Conservation (phyloP, 2,329 filamentous ascomycete species). For the Pseudocercospora macadamiae region DNA sequence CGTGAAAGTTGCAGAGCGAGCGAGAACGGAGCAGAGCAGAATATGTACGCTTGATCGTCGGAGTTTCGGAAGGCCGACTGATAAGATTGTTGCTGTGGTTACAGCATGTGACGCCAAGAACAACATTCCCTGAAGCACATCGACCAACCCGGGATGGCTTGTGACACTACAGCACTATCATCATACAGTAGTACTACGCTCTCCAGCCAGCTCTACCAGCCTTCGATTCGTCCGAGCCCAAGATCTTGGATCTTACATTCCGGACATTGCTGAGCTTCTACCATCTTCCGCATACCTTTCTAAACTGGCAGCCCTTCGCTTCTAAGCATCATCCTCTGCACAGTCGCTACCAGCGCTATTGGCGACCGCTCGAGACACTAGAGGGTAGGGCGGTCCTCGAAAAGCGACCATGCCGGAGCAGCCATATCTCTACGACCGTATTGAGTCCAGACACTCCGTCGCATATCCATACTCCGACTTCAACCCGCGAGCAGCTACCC, state of each 20-base stretch:
- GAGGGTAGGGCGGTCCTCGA: background rate
- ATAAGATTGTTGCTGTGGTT: constrained; percentile 5
- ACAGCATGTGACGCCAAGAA: background rate
- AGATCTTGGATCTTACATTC: background rate
- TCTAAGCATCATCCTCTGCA: background rate
- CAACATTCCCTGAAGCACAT: background rate
- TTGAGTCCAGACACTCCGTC: constrained; percentile 49
- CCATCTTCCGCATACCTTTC: background rate
- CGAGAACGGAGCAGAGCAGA: background rate
- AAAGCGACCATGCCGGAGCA: constrained; percentile 39
- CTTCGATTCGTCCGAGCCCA: background rate
- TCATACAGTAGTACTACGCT: background rate
- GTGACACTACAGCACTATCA: background rate
- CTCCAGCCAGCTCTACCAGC: background rate
- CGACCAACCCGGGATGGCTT: too few species aligned
- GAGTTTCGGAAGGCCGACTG: background rate
- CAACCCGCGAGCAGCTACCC: constrained; percentile 83
- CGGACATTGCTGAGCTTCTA: background rate
- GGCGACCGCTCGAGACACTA: background rate
- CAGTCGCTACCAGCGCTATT: background rate
- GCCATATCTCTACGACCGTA: constrained; percentile 74
- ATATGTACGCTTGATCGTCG: too few species aligned
- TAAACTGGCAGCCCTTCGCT: background rate
- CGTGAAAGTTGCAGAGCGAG: constrained; percentile 4
- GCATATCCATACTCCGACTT: constrained; percentile 63